Conservation (phyloP, 2,329 filamentous ascomycete genomes). For the Annulohypoxylon truncatum region DNA sequence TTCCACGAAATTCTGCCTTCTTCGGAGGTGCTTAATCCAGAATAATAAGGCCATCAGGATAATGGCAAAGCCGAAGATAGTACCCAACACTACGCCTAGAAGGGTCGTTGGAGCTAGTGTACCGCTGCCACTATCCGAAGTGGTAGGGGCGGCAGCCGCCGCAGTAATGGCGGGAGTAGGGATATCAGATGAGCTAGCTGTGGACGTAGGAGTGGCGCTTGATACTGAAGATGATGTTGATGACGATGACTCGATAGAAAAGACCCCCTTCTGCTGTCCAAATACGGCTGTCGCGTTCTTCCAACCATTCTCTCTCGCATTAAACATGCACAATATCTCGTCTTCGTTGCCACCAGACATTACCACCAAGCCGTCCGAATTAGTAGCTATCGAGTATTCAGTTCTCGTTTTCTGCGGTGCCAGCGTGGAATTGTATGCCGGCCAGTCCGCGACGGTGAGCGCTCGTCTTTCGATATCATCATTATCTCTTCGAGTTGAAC, state of each 20-base stretch:
- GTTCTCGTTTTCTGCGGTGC: slow-evolving; percentile 74
- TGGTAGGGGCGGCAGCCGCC: slow-evolving; percentile 34
- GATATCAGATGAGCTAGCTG: slow-evolving; percentile 27
- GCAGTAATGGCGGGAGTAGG: slow-evolving; percentile 49
- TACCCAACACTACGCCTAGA: slow-evolving; percentile 83
- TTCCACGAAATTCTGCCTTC: slow-evolving; percentile 64
- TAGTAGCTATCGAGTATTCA: slow-evolving; percentile 79
- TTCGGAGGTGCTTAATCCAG: slow-evolving; percentile 70
- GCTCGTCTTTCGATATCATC: slow-evolving; percentile 52
- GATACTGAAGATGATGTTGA: slow-evolving; percentile 50
- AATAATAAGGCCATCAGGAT: slow-evolving; percentile 80
- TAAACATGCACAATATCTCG: slow-evolving; percentile 80
- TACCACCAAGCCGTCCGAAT: slow-evolving; percentile 74
- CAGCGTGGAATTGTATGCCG: slow-evolving; percentile 79
- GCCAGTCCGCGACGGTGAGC: slow-evolving; percentile 74
- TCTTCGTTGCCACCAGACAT: slow-evolving; percentile 79
- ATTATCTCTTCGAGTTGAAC: slow-evolving; percentile 30
- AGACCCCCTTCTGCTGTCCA: slow-evolving; percentile 54
- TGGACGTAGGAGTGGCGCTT: slow-evolving; percentile 48
- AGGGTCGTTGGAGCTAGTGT: slow-evolving; percentile 66
- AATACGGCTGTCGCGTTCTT: slow-evolving; percentile 76
- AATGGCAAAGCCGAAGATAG: slow-evolving; percentile 78
- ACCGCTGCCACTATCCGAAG: slow-evolving; percentile 35
- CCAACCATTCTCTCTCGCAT: slow-evolving; percentile 82
- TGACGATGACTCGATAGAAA: slow-evolving; percentile 51